Evolutionary conservation across 2,329 filamentous ascomycete species (phyloP), one percentile per base, ranked within the genome.

Genomic region (Ascochyta clinopodiicola): DNA sequence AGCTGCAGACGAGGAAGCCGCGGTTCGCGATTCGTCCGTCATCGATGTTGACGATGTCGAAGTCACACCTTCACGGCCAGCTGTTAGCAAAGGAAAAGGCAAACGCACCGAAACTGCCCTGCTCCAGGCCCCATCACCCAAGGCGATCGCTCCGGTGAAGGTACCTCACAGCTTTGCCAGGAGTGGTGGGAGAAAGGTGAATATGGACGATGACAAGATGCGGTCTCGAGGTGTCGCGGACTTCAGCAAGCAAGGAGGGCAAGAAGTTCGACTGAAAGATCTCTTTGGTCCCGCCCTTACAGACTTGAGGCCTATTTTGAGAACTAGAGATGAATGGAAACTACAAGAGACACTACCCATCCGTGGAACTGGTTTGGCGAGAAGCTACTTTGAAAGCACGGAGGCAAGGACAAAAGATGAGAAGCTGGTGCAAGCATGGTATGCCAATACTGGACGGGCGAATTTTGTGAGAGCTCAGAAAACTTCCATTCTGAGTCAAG

Each of bases 351-450:
- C 80, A 3, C 75, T 86, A 37, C 85, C 84, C 65, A 35, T 74
- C 72, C 57, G 60, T 63, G 60, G 51, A 58, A 31, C 47, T 57
- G 64, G 72, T 61, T 57, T 80, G 66, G 70, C 82, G 71, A 63
- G 77, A 61, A 51, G 77, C 12, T 79, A 79, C 63, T 82, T 78
- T 17, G 71, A 78, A 53, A 68, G 74, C 4, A 70, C 75, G 19
- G 76, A 76, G 35, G 71, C 76, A 24, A 57, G 79, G 35, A 67
- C 76, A 46, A 74, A 68, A 35, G 83, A 86, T 60, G 71, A 75
- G n/a, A 77, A 74, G 1, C 61, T 67, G 7, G 77, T 77, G 17
- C 84, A 81, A 79, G 74, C 79, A 42, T 87, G 84, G 85, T 86
- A 84, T 62, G 75, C 78, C 46, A 58, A 71, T 22, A 73, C 74